A percentile compares a stretch with the other conserved stretches of the same genome.
Evolutionary conservation across 257 asterid species (phyloP).

Genomic region (Fraxinus cuspidata): DNA sequence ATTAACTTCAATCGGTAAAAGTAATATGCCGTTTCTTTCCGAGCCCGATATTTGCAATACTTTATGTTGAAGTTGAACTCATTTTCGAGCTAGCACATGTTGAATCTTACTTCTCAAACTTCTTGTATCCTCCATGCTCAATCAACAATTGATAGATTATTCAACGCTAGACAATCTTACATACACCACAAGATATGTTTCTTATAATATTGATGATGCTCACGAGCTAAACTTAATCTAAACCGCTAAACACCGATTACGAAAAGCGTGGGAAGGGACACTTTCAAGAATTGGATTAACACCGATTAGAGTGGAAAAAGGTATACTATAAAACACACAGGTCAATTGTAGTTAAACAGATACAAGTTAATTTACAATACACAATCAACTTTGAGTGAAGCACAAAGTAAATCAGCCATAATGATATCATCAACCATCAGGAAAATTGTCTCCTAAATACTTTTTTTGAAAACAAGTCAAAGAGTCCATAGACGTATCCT

Average conservation of each 20-base stretch:
- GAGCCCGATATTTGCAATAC: no score
- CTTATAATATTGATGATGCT: neutral
- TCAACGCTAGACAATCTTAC: no score
- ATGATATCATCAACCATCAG: neutral
- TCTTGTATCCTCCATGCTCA: no score
- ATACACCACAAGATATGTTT: neutral
- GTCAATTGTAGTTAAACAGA: conserved; percentile 6
- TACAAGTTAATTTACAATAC: conserved; percentile 35
- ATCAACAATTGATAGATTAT: no score
- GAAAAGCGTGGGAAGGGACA: neutral
- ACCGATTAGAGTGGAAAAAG: neutral
- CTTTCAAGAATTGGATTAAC: neutral
- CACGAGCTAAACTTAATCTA: neutral
- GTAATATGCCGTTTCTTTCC: no score
- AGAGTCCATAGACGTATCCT: conserved; percentile 26
- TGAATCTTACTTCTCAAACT: neutral
- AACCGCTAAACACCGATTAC: neutral
- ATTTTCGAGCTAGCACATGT: neutral
- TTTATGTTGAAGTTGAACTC: neutral
- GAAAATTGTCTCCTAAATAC: neutral
- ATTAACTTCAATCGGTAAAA: no score
- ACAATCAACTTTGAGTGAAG: conserved; percentile 32
- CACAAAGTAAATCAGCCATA: conserved; percentile 32
- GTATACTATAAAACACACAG: neutral
- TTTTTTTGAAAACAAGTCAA: neutral